phyloP scores from a whole-genome alignment of 306 rosid species.

The Malus sylvestris region DNA sequence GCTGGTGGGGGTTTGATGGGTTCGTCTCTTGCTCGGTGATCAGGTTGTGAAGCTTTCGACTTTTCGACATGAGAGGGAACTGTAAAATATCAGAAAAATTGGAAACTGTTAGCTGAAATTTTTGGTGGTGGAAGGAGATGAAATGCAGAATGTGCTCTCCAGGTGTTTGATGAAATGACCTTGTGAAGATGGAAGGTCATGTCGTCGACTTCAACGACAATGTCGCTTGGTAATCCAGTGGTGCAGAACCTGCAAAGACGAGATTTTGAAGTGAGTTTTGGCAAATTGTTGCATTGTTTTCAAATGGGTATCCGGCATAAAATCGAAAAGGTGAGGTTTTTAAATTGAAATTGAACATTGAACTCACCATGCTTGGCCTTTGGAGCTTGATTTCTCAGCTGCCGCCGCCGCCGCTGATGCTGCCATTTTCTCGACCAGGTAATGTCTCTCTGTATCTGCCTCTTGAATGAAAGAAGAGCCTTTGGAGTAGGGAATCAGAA shows the following conservation, averaged over 20 bases:
- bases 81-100: constrained; percentile 19
- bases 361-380: constrained; percentile 91
- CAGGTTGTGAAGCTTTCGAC: constrained; percentile 56
- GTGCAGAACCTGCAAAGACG: constrained; percentile 73
- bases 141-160: background rate
- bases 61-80: constrained; percentile 94
- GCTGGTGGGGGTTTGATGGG: constrained; percentile 4
- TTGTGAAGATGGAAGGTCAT: constrained; percentile 94
- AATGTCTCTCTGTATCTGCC: background rate
- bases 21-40: constrained; percentile 67
- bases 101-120: background rate
- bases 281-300: background rate
- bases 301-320: background rate
- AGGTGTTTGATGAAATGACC: constrained; percentile 33
- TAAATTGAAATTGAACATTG: background rate
- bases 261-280: background rate
- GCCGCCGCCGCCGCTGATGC: constrained; percentile 16
- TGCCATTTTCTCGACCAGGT: constrained; percentile 42
- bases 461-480: background rate
- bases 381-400: constrained; percentile 52
- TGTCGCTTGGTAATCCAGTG: constrained; percentile 93
- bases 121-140: background rate
- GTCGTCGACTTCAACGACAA: constrained; percentile 75
- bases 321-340: background rate
- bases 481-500: constrained; percentile 12